These are phyloP conservation scores for Ailanthus altissimus DNA, from an alignment of 345 rosid genomes.

Conservation along the genomic window DNA sequence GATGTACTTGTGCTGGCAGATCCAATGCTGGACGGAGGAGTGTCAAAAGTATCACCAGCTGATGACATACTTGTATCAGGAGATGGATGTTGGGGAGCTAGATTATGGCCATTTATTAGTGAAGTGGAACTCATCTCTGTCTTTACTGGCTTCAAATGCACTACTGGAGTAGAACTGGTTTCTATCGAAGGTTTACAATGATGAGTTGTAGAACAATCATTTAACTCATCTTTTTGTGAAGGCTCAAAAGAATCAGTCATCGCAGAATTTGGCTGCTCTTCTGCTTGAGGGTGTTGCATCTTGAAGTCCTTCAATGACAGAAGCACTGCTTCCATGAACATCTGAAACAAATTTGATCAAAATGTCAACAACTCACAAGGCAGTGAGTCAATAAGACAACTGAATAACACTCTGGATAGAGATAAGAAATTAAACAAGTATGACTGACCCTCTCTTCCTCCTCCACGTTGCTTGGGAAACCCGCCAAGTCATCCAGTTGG, in stretches of 20 bases:
- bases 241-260: constrained; percentile 32
- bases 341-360: constrained; percentile 45
- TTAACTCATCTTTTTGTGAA: constrained; percentile 27
- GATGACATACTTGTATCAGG: constrained; percentile 35
- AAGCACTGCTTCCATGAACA: constrained; percentile 85
- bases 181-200: constrained; percentile 41
- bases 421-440: not conserved
- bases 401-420: not conserved
- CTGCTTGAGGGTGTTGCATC: constrained; percentile 30
- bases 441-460: constrained; percentile 83
- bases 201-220: constrained; percentile 31
- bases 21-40: constrained; percentile 27
- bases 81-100: constrained; percentile 33
- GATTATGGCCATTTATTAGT: constrained; percentile 19
- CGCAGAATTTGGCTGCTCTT: constrained; percentile 32
- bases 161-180: constrained; percentile 37
- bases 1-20: constrained; percentile 37
- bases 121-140: constrained; percentile 35
- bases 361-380: not conserved
- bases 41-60: constrained; percentile 17
- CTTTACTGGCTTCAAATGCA: constrained; percentile 30
- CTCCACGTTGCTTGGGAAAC: constrained; percentile 69
- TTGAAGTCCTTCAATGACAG: constrained; percentile 68
- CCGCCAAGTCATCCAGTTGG: constrained; percentile 72
- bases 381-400: not conserved